These are phyloP conservation scores for Penicillium ochrochloron DNA, from an alignment of 495 filamentous ascomycete species.

Conservation along the genomic window DNA sequence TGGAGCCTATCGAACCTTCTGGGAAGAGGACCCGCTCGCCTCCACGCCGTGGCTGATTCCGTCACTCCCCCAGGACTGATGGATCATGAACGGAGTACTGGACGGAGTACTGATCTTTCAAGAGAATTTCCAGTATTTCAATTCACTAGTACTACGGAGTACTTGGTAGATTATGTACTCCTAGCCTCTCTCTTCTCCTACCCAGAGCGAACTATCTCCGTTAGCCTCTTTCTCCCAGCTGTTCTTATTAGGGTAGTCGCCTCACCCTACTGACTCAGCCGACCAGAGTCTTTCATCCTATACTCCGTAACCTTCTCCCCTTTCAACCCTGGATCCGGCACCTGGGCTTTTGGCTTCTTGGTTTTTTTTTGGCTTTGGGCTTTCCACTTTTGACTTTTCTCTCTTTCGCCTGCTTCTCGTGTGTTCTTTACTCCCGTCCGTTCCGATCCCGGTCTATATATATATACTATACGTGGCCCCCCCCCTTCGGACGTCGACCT, in stretches of 20 bases:
- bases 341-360: background rate
- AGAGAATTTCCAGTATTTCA: background rate
- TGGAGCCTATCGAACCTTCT: constrained; percentile 30
- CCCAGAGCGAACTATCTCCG: constrained; percentile 3
- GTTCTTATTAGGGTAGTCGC: constrained; percentile 22
- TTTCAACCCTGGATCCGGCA: constrained; percentile 25
- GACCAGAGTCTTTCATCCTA: constrained; percentile 19
- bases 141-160: background rate
- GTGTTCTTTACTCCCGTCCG: constrained; percentile 27
- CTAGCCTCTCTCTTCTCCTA: background rate
- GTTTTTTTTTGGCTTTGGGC: constrained; percentile 18
- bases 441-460: constrained; percentile 32
- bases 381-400: constrained; percentile 22
- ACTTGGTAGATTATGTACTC: background rate
- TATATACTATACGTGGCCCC: constrained; percentile 14
- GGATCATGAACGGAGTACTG: background rate
- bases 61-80: constrained; percentile 24
- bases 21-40: constrained; percentile 24
- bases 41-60: constrained; percentile 29
- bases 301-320: constrained; percentile 17
- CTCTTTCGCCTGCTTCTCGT: constrained; percentile 10
- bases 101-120: background rate
- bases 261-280: constrained; percentile 28
- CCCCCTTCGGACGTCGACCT: background rate
- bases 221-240: background rate